Percentiles rank a stretch among this genome's conserved stretches.
phyloP scores from a whole-genome alignment of 1,284 basidiomycete species.

The Fomes fomentarius region DNA sequence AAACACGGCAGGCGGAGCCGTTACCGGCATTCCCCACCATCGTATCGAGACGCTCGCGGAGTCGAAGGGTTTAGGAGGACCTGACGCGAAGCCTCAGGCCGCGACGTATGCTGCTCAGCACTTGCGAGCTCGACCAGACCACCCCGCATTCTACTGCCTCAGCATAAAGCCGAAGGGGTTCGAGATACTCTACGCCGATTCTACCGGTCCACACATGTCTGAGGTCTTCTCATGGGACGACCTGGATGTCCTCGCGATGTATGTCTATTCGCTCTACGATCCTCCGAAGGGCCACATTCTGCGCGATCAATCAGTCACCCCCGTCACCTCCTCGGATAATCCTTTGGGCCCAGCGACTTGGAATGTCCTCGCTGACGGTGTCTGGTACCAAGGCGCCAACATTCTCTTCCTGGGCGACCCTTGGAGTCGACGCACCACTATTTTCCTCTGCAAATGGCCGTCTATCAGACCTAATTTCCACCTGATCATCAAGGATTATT shows the following conservation, averaged over 20 bases:
- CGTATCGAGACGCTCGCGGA: background rate
- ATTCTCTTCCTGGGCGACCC: background rate
- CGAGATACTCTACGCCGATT: conserved; percentile 6
- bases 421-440: conserved; percentile 6
- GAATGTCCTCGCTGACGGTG: background rate
- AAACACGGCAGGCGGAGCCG: too few species aligned
- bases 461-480: background rate
- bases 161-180: background rate
- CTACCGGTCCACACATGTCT: conserved; percentile 1
- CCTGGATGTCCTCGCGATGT: background rate
- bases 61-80: background rate
- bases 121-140: conserved; percentile 8
- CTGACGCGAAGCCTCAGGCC: background rate
- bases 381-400: background rate
- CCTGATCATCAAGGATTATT: conserved; percentile 12
- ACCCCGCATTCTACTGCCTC: conserved; percentile 1
- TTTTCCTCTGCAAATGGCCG: too few species aligned
- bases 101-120: background rate
- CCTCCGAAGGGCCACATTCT: conserved; percentile 9
- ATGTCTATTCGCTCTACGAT: conserved; percentile 12
- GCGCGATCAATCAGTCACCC: conserved; percentile 3
- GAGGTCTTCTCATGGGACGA: background rate
- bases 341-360: background rate
- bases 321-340: background rate
- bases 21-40: background rate